These are phyloP conservation scores for Colletotrichum sojae DNA, from an alignment of 2,329 filamentous ascomycete species.

Conservation along the genomic window DNA sequence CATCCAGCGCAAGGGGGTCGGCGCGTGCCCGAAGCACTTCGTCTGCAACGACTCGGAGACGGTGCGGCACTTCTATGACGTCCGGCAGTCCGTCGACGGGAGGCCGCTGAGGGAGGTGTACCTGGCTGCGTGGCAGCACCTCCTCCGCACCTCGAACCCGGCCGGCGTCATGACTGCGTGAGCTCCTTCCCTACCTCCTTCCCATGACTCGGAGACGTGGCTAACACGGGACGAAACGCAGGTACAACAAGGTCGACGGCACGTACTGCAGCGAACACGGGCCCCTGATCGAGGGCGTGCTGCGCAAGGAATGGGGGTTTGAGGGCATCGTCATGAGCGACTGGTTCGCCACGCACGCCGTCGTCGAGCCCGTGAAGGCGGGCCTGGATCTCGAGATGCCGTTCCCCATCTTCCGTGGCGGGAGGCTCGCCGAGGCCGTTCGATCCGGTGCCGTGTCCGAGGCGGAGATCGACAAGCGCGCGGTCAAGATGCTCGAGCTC, in stretches of 20 bases:
- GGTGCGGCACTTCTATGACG: constrained; percentile 41
- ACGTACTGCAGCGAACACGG: constrained; percentile 44
- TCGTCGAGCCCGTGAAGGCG: constrained; percentile 47
- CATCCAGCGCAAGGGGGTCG: constrained; percentile 54
- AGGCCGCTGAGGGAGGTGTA: constrained; percentile 42
- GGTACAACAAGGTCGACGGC: constrained; percentile 48
- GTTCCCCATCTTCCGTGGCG: constrained; percentile 41
- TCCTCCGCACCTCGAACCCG: constrained; percentile 39
- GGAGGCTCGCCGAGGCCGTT: constrained; percentile 41
- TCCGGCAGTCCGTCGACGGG: constrained; percentile 24
- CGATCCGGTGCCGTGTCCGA: constrained; percentile 34
- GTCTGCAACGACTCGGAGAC: constrained; percentile 54
- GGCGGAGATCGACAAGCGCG: constrained; percentile 38
- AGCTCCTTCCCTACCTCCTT: not conserved
- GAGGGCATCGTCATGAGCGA: constrained; percentile 53
- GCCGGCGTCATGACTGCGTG: constrained; percentile 43
- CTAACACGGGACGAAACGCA: constrained; percentile 23
- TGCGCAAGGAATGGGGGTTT: constrained; percentile 52
- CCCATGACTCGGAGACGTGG: too few species aligned
- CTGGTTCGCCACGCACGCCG: constrained; percentile 52
- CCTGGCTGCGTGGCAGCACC: constrained; percentile 42
- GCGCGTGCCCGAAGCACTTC: constrained; percentile 57
- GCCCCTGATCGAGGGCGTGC: constrained; percentile 43
- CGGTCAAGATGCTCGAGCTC: constrained; percentile 39
- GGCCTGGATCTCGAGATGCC: constrained; percentile 54